phyloP scores from a whole-genome alignment of 2,329 filamentous ascomycete genomes.

The Gremmenia infestans region DNA sequence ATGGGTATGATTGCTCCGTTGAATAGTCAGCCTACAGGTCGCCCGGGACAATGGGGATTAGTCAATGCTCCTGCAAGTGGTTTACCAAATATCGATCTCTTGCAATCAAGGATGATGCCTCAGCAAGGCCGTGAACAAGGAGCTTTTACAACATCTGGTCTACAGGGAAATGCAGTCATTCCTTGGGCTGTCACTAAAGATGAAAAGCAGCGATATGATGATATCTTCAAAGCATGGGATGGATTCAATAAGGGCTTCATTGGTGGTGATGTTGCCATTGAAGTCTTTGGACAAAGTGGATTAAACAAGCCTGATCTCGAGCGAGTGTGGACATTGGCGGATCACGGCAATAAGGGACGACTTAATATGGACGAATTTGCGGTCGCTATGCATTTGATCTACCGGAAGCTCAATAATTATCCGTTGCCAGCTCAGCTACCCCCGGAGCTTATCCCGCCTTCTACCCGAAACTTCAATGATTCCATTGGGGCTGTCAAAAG shows the following conservation, averaged over 20 bases:
- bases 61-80: conserved; percentile 89
- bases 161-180: conserved; percentile 90
- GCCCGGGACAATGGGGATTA: conserved; percentile 95
- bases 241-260: conserved; percentile 91
- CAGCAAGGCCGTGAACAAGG: conserved; percentile 85
- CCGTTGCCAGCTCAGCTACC: conserved; percentile 83
- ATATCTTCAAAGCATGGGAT: conserved; percentile 94
- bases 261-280: conserved; percentile 85
- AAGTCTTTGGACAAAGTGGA: conserved; percentile 95
- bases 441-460: conserved; percentile 88
- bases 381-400: conserved; percentile 98
- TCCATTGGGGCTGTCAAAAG: conserved; percentile 92
- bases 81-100: conserved; percentile 85
- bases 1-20: conserved; percentile 55
- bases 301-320: conserved; percentile 87
- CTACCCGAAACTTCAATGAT: conserved; percentile 86
- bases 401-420: conserved; percentile 93
- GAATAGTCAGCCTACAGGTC: conserved; percentile 90
- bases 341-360: conserved; percentile 89
- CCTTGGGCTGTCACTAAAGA: conserved; percentile 99
- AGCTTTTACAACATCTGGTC: conserved; percentile 75
- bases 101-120: conserved; percentile 96
- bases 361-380: conserved; percentile 96
- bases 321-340: conserved; percentile 88
- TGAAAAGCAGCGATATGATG: conserved; percentile 94